A percentile compares a stretch with the other conserved stretches of the same genome.
Evolutionary conservation across 352 stramenopile species (phyloP).

Genomic region (Peronospora farinosa): DNA sequence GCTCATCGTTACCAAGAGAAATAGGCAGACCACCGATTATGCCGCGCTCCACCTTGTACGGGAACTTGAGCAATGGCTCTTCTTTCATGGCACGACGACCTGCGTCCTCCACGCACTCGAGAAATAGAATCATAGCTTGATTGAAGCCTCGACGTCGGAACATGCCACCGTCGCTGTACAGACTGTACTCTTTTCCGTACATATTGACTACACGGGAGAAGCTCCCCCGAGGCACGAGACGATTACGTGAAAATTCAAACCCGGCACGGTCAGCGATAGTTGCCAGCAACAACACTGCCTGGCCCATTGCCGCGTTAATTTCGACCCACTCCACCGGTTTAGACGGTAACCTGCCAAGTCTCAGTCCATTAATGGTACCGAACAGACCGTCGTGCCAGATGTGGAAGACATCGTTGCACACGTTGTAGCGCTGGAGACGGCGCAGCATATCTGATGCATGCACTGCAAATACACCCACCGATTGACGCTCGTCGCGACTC

Average conservation of each 20-base stretch:
- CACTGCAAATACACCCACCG: slow-evolving; percentile 64
- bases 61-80: slow-evolving; percentile 85
- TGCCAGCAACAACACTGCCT: slow-evolving; percentile 75
- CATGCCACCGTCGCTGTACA: slow-evolving; percentile 78
- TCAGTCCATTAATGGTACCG: slow-evolving; percentile 85
- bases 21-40: slow-evolving; percentile 89
- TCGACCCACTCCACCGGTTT: slow-evolving; percentile 86
- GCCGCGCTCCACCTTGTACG: slow-evolving; percentile 86
- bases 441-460: slow-evolving; percentile 79
- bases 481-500: slow-evolving; percentile 71
- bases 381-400: slow-evolving; percentile 89
- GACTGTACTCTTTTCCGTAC: slow-evolving; percentile 77
- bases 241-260: slow-evolving; percentile 82
- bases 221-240: slow-evolving; percentile 75
- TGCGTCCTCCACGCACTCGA: slow-evolving; percentile 86
- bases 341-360: slow-evolving; percentile 71
- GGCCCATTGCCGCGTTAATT: slow-evolving; percentile 85
- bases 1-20: slow-evolving; percentile 81
- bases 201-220: slow-evolving; percentile 82
- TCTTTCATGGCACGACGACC: slow-evolving; percentile 82
- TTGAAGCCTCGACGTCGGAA: slow-evolving; percentile 89
- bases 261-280: slow-evolving; percentile 77
- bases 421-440: slow-evolving; percentile 78
- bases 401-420: slow-evolving; percentile 88
- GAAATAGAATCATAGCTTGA: slow-evolving; percentile 84